These are phyloP conservation scores for Penicillium flavigenum DNA, from an alignment of 495 filamentous ascomycete species.

Conservation along the genomic window DNA sequence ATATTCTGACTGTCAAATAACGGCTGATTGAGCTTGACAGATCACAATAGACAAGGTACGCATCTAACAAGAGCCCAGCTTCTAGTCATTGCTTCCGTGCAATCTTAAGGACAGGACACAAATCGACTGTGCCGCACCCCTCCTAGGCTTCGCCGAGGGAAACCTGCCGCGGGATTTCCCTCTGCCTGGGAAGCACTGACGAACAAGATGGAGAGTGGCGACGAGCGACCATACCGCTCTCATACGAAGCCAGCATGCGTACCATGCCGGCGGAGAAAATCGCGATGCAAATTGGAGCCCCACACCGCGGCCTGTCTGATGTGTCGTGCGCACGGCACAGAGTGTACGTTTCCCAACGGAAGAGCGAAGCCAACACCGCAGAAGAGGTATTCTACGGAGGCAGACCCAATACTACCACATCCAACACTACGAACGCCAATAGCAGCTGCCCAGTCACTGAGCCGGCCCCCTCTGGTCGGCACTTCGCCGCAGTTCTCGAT, in stretches of 20 bases:
- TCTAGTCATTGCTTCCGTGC: neutral
- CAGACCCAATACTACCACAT: neutral
- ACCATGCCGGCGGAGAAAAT: slow-evolving; percentile 9
- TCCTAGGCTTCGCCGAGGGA: neutral
- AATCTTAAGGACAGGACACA: neutral
- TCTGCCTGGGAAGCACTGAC: neutral
- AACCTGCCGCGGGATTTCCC: slow-evolving; percentile 1
- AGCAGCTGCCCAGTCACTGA: neutral
- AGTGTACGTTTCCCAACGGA: slow-evolving; percentile 12
- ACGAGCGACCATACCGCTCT: slow-evolving; percentile 11
- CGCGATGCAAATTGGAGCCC: slow-evolving; percentile 14
- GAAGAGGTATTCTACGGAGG: slow-evolving; percentile 1
- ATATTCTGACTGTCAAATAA: neutral
- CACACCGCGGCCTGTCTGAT: slow-evolving; percentile 12
- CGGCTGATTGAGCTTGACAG: neutral
- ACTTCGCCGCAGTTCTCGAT: slow-evolving; percentile 2
- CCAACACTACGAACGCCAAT: neutral
- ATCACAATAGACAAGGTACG: neutral
- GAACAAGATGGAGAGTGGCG: slow-evolving; percentile 7
- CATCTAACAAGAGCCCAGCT: neutral
- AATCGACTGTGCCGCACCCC: too few species aligned
- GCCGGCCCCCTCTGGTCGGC: neutral
- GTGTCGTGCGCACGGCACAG: slow-evolving; percentile 12
- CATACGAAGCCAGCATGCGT: slow-evolving; percentile 14
- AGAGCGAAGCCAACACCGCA: neutral